These are phyloP conservation scores for Galerina sulciceps DNA, from an alignment of 768 basidiomycete species.

Conservation along the genomic window DNA sequence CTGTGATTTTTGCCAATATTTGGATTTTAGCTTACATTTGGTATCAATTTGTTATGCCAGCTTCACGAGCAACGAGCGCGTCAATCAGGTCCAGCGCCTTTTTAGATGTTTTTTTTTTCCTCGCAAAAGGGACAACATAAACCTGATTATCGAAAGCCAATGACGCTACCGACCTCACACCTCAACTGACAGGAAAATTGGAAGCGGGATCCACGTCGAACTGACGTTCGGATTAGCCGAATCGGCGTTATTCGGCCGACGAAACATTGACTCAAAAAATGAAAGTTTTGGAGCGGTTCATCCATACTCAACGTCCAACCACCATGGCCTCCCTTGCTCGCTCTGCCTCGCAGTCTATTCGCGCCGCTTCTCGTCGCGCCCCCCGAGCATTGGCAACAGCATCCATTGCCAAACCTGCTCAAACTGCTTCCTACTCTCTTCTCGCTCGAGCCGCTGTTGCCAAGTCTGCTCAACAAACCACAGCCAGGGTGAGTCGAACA, in stretches of 20 bases:
- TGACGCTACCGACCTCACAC: no score
- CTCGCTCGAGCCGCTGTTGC: constrained; percentile 54
- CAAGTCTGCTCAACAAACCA: constrained; percentile 37
- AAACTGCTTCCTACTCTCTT: constrained; percentile 71
- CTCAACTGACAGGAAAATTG: no score
- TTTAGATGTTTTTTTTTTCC: no score
- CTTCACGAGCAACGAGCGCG: no score
- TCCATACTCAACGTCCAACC: constrained; percentile 21
- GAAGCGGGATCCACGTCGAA: no score
- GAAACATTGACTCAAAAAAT: constrained; percentile 15
- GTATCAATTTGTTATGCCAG: no score
- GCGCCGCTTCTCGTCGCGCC: constrained; percentile 69
- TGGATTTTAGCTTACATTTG: background rate
- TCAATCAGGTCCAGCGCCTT: no score
- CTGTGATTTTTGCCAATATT: background rate
- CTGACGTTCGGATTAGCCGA: background rate
- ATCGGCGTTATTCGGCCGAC: constrained; percentile 8
- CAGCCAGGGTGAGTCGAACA: constrained; percentile 34
- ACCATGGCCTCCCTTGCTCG: constrained; percentile 73
- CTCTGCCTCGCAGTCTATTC: constrained; percentile 64
- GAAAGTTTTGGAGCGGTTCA: constrained; percentile 20
- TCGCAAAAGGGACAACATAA: no score
- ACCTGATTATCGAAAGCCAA: no score
- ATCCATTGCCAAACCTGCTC: constrained; percentile 40
- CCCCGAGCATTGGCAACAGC: constrained; percentile 50